Conservation (phyloP, 495 filamentous ascomycete genomes). For the Tuber microsphaerosporum region DNA sequence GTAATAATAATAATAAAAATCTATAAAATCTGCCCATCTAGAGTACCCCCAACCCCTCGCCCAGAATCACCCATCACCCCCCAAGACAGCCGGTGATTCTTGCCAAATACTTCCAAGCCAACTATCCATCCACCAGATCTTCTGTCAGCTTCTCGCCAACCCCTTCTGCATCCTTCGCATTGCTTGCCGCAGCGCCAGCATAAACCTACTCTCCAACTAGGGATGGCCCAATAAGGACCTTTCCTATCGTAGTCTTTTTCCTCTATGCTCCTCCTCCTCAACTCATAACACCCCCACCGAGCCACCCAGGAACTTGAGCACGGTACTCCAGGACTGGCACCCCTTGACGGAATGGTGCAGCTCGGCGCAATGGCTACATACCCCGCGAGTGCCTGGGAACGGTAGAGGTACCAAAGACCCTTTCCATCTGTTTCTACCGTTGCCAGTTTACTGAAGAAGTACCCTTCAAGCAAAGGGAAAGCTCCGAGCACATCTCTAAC, state of each 20-base stretch:
- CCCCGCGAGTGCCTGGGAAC: neutral
- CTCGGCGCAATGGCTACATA: neutral
- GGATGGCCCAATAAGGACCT: constrained; percentile 5
- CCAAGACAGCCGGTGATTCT: neutral
- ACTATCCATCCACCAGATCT: constrained; percentile 7
- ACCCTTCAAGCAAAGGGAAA: neutral
- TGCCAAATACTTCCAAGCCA: constrained; percentile 7
- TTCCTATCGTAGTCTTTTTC: constrained; percentile 7
- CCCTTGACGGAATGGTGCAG: constrained; percentile 3
- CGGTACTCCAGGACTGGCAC: constrained; percentile 2
- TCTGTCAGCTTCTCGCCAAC: neutral
- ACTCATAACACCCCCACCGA: constrained; percentile 8
- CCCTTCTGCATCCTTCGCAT: neutral
- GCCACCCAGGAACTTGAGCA: constrained; percentile 8
- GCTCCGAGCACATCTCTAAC: neutral
- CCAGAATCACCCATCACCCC: neutral
- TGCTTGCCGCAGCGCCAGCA: constrained; percentile 2
- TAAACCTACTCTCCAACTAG: neutral
- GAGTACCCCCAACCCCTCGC: neutral
- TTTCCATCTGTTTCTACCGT: neutral
- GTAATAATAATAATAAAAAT: neutral
- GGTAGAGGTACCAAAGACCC: constrained; percentile 6
- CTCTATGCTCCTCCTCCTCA: constrained; percentile 3
- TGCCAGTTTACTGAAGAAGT: constrained; percentile 2
- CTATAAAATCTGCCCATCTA: neutral